Percentiles rank a stretch among this genome's conserved stretches.
phyloP scores from a whole-genome alignment of 2,329 filamentous ascomycete species.

The Stylonectria norvegica region DNA sequence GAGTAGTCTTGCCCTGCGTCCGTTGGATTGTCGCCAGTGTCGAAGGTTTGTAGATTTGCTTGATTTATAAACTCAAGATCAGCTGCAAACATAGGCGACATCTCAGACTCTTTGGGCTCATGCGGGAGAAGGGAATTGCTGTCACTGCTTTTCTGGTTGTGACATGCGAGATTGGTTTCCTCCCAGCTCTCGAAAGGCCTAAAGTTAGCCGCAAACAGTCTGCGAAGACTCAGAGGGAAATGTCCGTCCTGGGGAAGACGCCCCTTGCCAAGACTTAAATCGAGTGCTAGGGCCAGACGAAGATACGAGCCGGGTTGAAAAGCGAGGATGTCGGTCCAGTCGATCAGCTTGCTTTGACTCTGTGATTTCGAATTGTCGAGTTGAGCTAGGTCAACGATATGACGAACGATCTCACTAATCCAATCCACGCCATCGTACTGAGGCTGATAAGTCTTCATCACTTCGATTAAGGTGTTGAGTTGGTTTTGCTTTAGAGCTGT shows the following conservation, averaged over 20 bases:
- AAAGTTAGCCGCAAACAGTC: conserved; percentile 1
- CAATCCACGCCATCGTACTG: conserved; percentile 42
- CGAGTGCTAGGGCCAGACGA: conserved; percentile 1
- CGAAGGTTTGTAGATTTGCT: too few relatives aligned
- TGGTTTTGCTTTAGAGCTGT: conserved; percentile 40
- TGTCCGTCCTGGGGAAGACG: conserved; percentile 2
- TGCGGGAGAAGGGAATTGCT: too few relatives aligned
- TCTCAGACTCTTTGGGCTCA: too few relatives aligned
- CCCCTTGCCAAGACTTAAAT: conserved; percentile 4
- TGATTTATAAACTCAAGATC: too few relatives aligned
- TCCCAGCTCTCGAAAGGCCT: too few relatives aligned
- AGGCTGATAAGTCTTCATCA: conserved; percentile 41
- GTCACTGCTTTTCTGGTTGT: too few relatives aligned
- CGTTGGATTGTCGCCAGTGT: too few relatives aligned
- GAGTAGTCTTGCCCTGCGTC: too few relatives aligned
- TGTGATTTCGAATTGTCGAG: background rate
- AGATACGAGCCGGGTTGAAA: conserved; percentile 5
- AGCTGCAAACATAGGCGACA: too few relatives aligned
- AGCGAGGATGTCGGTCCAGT: conserved; percentile 3
- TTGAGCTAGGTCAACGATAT: conserved; percentile 28
- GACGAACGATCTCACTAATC: conserved; percentile 38
- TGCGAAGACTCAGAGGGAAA: conserved; percentile 1
- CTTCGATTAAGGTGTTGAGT: conserved; percentile 40
- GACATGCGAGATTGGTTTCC: too few relatives aligned
- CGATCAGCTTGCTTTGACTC: background rate